Evolutionary conservation across 305 asterid genomes (phyloP), one percentile per base, ranked within the genome.

Genomic region (Rubia occidens): DNA sequence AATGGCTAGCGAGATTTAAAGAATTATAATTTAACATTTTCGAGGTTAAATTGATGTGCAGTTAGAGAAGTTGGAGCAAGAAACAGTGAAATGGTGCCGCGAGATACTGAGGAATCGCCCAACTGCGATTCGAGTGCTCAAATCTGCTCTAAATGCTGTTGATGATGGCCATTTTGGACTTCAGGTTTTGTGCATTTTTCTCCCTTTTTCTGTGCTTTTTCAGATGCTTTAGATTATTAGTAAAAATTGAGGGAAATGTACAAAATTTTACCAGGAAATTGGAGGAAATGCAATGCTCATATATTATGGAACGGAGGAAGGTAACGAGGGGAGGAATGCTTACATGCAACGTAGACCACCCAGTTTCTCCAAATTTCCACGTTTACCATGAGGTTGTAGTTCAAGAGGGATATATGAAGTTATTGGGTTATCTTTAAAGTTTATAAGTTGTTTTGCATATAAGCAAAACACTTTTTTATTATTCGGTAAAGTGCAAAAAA

Each of bases 121-220:
- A 0, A 93, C 85, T 81, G 95, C 97, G 0, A 78, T 92, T 59
- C 87, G 96, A 24, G 83, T 92, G 6, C 87, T 85, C 67, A 92
- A 92, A 85, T 83, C 97, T 32, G 91, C 98, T 70, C 83, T 93
- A 64, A 88, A 93, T 80, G 97, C 98, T 26, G 91, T 80, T 39
- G 98, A 93, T 64, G 98, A 93, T 77, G 98, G 97, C 3, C 96
- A 88, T 76, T 80, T 95, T 64, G 98, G 98, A 69, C 95, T 93
- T 76, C 98, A 92, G 98, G 96, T 89, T 79, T 35, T 5, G 40
- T 44, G 6, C 66, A 17, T n/a, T 42, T 74, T 11, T 2, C 55
- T 9, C 18, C 20, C 13, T 47, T 51, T 2, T 56, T 20, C 32
- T 39, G 1, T 13, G 24, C 5, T 35, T 59, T 14, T 10, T 5